A percentile compares a stretch with the other conserved stretches of the same genome.
Conservation (phyloP, 2,329 filamentous ascomycete species). For the Pseudohalonectria lignicola region DNA sequence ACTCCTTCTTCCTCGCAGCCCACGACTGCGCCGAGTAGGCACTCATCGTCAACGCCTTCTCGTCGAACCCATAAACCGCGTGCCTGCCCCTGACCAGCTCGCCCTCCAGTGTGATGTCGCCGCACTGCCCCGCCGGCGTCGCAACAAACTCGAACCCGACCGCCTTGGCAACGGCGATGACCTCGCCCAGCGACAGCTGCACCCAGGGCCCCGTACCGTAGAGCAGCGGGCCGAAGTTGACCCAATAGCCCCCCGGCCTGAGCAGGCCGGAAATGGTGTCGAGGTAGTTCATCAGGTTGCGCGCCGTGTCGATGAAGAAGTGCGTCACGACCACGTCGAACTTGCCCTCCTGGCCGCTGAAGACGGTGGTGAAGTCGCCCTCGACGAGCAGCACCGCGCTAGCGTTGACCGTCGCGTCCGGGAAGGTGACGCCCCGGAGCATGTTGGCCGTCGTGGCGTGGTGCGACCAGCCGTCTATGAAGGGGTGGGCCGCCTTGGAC, state of each 20-base stretch:
- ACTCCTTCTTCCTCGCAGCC: conserved; percentile 25
- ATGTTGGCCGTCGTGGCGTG: conserved; percentile 36
- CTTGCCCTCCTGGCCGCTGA: conserved; percentile 10
- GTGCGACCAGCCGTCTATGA: conserved; percentile 45
- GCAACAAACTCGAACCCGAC: conserved; percentile 42
- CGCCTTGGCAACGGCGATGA: conserved; percentile 31
- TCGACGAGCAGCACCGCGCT: conserved; percentile 35
- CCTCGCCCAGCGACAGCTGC: conserved; percentile 43
- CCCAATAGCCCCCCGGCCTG: conserved; percentile 36
- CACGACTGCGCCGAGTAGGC: conserved; percentile 44
- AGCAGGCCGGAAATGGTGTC: conserved; percentile 39
- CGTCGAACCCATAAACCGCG: conserved; percentile 41
- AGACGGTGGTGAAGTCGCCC: conserved; percentile 41
- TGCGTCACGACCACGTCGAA: conserved; percentile 43
- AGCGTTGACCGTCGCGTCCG: conserved; percentile 24
- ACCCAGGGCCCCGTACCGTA: conserved; percentile 44
- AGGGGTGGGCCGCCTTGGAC: conserved; percentile 31
- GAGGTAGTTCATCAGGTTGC: conserved; percentile 42
- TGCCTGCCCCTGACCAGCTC: conserved; percentile 30
- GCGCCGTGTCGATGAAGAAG: conserved; percentile 51
- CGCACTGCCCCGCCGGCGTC: conserved; percentile 16
- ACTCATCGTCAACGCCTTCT: conserved; percentile 35
- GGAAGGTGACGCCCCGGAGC: conserved; percentile 31
- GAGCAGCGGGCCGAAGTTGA: conserved; percentile 44
- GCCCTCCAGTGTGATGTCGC: conserved; percentile 27